phyloP scores from a whole-genome alignment of 2,329 filamentous ascomycete genomes.

The Diaporthe caulivora region DNA sequence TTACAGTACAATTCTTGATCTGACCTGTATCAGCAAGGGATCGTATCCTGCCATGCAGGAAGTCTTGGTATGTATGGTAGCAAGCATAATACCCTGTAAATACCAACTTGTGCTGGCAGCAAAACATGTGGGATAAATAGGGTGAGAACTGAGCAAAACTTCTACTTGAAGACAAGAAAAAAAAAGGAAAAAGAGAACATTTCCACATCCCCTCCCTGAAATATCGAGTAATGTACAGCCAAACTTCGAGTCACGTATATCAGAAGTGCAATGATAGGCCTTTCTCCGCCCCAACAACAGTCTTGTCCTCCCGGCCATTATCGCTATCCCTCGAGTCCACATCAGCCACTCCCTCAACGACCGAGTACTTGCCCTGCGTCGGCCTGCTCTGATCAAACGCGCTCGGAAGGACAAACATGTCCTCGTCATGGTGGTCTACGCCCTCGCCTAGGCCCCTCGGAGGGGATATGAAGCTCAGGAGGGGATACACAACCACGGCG shows the following conservation, averaged over 20 bases:
- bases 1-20: background rate
- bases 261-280: background rate
- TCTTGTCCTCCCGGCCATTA: background rate
- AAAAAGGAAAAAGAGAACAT: background rate
- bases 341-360: conserved; percentile 18
- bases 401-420: conserved; percentile 28
- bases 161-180: background rate
- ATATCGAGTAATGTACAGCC: background rate
- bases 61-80: background rate
- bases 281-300: background rate
- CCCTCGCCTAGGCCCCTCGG: conserved; percentile 31
- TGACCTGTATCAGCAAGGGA: background rate
- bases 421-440: conserved; percentile 28
- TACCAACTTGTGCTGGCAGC: background rate
- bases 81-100: background rate
- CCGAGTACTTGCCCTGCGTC: conserved; percentile 31
- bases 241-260: background rate
- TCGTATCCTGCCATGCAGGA: background rate
- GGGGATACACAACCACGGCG: conserved; percentile 21
- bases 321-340: conserved; percentile 15
- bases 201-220: background rate
- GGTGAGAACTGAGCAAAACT: background rate
- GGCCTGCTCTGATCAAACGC: conserved; percentile 28
- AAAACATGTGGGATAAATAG: background rate
- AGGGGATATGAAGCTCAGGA: conserved; percentile 22